A percentile compares a stretch with the other conserved stretches of the same genome.
Conservation (phyloP, 176 grass and related monocot species). For the Alopecurus myosuroides region DNA sequence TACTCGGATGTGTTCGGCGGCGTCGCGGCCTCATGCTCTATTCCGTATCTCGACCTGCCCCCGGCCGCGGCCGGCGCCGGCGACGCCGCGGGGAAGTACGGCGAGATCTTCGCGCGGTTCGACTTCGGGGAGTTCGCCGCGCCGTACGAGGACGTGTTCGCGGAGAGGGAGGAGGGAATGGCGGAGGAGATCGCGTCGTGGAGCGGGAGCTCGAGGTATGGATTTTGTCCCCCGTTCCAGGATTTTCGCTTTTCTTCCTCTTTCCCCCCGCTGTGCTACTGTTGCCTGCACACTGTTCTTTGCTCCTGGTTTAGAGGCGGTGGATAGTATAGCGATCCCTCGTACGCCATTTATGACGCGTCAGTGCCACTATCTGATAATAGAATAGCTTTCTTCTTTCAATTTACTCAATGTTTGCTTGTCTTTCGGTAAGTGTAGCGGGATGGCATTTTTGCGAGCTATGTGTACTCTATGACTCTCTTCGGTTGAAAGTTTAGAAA, state of each 20-base stretch:
- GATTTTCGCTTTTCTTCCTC: background rate
- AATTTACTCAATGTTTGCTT: background rate
- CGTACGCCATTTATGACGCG: background rate
- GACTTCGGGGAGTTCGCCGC: constrained; percentile 64
- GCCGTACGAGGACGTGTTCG: constrained; percentile 74
- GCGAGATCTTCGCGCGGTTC: constrained; percentile 67
- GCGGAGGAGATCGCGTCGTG: constrained; percentile 45
- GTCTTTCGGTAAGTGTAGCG: background rate
- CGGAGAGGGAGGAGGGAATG: constrained; percentile 13
- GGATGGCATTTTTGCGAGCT: constrained; percentile 1
- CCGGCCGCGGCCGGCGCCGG: constrained; percentile 5
- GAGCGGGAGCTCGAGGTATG: constrained; percentile 48
- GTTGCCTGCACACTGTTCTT: background rate
- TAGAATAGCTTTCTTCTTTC: background rate
- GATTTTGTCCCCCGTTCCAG: background rate
- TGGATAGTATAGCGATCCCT: background rate
- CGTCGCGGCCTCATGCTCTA: constrained; percentile 69
- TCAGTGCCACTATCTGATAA: background rate
- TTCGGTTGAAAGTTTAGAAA: constrained; percentile 5
- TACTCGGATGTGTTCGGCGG: constrained; percentile 82
- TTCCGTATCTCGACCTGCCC: constrained; percentile 84
- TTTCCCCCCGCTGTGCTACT: background rate
- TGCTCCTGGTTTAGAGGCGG: background rate
- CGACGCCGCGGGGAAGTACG: constrained; percentile 43
- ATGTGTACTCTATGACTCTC: background rate